Base-by-base conservation (phyloP, 345 rosid genomes). In the Bruguiera gymnorhiza region DNA sequence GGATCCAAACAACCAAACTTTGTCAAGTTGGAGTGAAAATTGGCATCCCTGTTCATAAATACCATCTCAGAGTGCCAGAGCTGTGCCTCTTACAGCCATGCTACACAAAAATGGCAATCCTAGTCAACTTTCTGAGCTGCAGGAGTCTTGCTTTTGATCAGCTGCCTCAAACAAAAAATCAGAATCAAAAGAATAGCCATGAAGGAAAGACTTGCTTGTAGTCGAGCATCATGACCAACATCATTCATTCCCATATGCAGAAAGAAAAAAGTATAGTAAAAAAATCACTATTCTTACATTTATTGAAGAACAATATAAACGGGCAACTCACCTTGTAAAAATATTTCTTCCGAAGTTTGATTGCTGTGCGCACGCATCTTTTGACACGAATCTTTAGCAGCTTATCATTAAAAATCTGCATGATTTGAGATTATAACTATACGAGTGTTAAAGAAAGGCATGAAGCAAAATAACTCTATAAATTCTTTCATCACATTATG, bases 321-420 rank as follows among this genome's bases (percentile, higher is more conserved):
- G 32, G 54, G 60, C 63, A 70, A 46, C 85, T 48, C 72, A 90
- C 98, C 96, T 90, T 90, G 82, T 82, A 83, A 69, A 86, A 81
- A 72, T 87, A 93, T 80, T 89, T 93, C 82, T 88, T 90, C 68
- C 96, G 89, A 63, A 89, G 87, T 81, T 86, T 90, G 76, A 90
- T 89, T 23, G 98, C 97, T 65, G 86, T 67, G 56, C 82, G 77
- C 65, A 90, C 53, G 51, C 97, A 93, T 70, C 92, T 85, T 76
- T 71, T 90, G 56, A 89, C 87, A 48, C 81, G 86, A 70, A 93
- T 83, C 74, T 82, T 89, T 62, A 90, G 86, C 81, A 81, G 70
- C 64, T 89, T 93, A 72, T 88, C 98, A 87, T 88, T 93, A 78
- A 88, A 93, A 75, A 89, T 86, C 98, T 93, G 89, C 85, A 80